Conservation (phyloP, 108 stramenopile species). For the Discostella pseudostelligera region DNA sequence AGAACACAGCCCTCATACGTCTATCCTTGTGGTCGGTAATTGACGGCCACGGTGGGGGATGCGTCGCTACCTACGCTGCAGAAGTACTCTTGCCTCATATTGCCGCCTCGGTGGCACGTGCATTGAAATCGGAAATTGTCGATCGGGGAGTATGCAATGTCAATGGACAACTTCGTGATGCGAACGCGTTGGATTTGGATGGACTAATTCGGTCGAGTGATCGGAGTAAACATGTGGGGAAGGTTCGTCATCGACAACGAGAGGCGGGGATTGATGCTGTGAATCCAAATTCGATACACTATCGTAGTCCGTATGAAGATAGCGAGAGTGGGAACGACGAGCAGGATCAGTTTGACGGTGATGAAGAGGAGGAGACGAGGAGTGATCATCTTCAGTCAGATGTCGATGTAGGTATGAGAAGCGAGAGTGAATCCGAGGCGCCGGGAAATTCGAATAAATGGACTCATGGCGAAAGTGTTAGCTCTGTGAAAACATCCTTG, state of each 20-base stretch:
- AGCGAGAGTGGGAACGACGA: constrained; percentile 62
- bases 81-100: constrained; percentile 76
- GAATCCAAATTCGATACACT: constrained; percentile 74
- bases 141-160: constrained; percentile 74
- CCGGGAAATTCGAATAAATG: constrained; percentile 21
- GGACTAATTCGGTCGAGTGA: constrained; percentile 71
- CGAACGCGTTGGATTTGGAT: constrained; percentile 79
- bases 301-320: constrained; percentile 73
- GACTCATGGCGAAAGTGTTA: constrained; percentile 40
- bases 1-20: constrained; percentile 56
- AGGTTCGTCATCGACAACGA: constrained; percentile 15
- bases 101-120: constrained; percentile 64
- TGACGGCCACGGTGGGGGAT: constrained; percentile 87
- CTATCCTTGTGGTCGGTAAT: constrained; percentile 81
- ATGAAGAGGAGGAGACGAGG: constrained; percentile 24
- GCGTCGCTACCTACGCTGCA: constrained; percentile 78
- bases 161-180: constrained; percentile 80
- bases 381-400: not conserved
- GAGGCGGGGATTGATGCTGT: constrained; percentile 50
- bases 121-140: constrained; percentile 73
- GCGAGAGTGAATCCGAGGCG: constrained; percentile 33
- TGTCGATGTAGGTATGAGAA: constrained; percentile 5
- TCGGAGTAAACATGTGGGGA: constrained; percentile 34
- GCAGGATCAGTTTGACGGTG: constrained; percentile 39
- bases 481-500: constrained; percentile 73